Base-by-base conservation (phyloP, 768 basidiomycete species). In the Termitomyces sp. region DNA sequence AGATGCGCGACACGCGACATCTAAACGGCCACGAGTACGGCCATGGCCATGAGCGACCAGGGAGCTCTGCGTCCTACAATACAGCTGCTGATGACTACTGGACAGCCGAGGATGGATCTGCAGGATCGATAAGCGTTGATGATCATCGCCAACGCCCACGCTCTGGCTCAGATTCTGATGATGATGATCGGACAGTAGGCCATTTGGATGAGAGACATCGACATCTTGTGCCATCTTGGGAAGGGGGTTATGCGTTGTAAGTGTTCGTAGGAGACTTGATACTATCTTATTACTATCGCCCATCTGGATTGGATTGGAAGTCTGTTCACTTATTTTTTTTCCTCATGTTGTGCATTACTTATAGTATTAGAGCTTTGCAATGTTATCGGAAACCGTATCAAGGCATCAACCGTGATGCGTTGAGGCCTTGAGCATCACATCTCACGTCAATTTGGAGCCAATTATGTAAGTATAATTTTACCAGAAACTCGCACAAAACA, bases 1-100 rank as follows among this genome's bases (percentile, higher is more conserved):
- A 60, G 30, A 51, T 44, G 45, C 59, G 53, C 17, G 24, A 50
- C 12, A 42, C 14, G 14, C 66, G 71, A 53, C 70, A 64, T 62
- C 66, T 70, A 19, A 58, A 58, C 46, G 62, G 60, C 38, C 45
- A 56, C 38, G 59, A 41, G 8, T 32, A 62, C 26, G 55, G 59
- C 6, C 59, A 64, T 45, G 54, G 49, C 12, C 60, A 62, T 46
- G 66, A 68, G 59, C 64, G 73, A 40, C 67, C 76, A 24, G 67
- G 66, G 17, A 79, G 74, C 53, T 68, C 70, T 37, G 71, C 72
- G 15, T 75, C 77, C 51, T 78, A 69, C 60, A 68, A 70, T 38
- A 77, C 79, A 38, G 78, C 73, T n/a, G 68, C 65, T 15, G 77
- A 79, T 30, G 77, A 73, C 4, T 74, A 68, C 44, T 75, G 68